These are phyloP conservation scores for Fusarium begoniae DNA, from an alignment of 2,329 filamentous ascomycete species.

Conservation along the genomic window DNA sequence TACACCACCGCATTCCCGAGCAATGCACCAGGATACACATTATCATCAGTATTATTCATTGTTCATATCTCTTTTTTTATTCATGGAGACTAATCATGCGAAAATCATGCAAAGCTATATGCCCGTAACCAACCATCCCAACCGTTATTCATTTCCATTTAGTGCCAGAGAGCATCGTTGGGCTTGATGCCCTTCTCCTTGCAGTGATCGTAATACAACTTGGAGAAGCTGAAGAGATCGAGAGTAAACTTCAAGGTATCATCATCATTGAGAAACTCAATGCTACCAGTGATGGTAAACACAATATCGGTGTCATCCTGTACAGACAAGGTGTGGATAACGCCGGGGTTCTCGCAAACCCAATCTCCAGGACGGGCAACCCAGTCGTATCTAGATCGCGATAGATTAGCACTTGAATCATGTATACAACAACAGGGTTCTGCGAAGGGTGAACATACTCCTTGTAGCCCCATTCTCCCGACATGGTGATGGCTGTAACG, in stretches of 20 bases:
- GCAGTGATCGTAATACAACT: conserved; percentile 31
- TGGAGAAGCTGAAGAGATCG: conserved; percentile 38
- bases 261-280: conserved; percentile 41
- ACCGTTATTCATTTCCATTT: background rate
- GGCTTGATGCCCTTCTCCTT: conserved; percentile 29
- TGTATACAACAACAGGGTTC: background rate
- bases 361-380: conserved; percentile 38
- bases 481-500: conserved; percentile 34
- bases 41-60: background rate
- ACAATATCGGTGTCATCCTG: conserved; percentile 38
- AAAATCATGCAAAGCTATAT: background rate
- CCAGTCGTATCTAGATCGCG: conserved; percentile 36
- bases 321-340: conserved; percentile 38
- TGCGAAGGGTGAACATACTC: conserved; percentile 8
- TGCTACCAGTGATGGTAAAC: conserved; percentile 38
- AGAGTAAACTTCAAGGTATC: conserved; percentile 35
- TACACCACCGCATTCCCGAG: background rate
- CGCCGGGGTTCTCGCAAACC: conserved; percentile 39
- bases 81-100: background rate
- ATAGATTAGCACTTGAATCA: background rate
- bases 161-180: conserved; percentile 26
- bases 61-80: background rate
- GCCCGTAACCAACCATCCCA: background rate
- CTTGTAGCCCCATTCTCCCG: conserved; percentile 39
- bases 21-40: background rate